phyloP scores from a whole-genome alignment of 768 basidiomycete genomes.

The Tremella fuciformis region DNA sequence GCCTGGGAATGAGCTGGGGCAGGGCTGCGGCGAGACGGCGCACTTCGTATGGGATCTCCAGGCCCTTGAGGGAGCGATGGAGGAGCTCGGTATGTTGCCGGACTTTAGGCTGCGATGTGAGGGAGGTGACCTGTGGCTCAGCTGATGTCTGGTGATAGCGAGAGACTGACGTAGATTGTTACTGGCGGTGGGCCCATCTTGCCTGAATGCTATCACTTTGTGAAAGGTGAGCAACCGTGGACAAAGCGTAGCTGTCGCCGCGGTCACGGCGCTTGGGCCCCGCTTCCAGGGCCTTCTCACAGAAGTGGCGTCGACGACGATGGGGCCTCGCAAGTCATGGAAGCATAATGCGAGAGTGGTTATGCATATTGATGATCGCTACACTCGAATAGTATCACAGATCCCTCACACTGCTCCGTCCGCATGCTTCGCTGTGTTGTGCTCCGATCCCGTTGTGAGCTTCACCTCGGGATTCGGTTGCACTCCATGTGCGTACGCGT shows the following conservation, averaged over 20 bases:
- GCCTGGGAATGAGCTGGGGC: constrained; percentile 13
- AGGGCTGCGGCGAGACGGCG: constrained; percentile 1
- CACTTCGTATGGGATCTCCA: constrained; percentile 45
- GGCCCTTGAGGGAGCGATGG: constrained; percentile 33
- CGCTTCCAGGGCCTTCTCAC: no score
- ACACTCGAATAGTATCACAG: no score
- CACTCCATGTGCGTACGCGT: constrained; percentile 48
- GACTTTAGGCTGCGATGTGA: constrained; percentile 44
- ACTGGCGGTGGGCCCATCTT: constrained; percentile 45
- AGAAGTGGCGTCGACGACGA: no score
- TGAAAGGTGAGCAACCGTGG: no score
- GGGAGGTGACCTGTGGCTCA: constrained; percentile 29
- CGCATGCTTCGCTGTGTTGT: no score
- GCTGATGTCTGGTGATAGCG: neutral
- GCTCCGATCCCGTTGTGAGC: no score
- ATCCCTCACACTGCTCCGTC: no score
- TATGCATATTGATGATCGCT: no score
- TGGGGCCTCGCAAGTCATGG: no score
- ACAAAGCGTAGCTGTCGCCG: no score
- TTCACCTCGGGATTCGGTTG: constrained; percentile 35
- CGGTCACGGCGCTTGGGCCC: no score
- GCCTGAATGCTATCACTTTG: neutral
- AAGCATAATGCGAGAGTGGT: no score
- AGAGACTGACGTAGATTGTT: constrained; percentile 41
- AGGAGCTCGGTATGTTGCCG: constrained; percentile 40